Conservation (phyloP, 345 rosid genomes). For the Trapa incisa region DNA sequence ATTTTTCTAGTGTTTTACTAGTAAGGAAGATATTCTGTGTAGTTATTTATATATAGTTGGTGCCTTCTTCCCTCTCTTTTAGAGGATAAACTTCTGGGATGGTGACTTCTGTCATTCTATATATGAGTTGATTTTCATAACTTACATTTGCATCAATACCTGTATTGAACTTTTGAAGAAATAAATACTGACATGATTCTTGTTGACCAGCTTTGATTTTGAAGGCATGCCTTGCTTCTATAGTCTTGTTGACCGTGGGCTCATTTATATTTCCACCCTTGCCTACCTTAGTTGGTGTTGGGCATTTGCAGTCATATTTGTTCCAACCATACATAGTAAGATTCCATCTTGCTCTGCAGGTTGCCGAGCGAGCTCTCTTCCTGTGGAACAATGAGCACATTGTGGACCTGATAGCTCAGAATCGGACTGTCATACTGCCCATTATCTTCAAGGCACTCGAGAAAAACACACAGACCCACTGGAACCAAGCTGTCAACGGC, state of each 20-base stretch:
- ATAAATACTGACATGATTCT: not conserved
- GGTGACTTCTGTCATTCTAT: not conserved
- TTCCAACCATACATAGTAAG: not conserved
- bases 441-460: conserved; percentile 66
- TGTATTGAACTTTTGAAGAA: not conserved
- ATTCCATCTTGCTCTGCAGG: conserved; percentile 24
- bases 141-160: not conserved
- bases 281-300: not conserved
- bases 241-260: not conserved
- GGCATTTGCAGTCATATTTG: not conserved
- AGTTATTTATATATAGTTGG: not conserved
- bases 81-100: not conserved
- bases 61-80: not conserved
- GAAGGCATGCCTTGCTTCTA: not conserved
- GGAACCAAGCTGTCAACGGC: conserved; percentile 89
- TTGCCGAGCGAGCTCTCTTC: conserved; percentile 80
- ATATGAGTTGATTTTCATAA: not conserved
- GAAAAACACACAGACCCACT: conserved; percentile 59
- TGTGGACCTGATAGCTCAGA: conserved; percentile 64
- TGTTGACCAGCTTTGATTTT: not conserved
- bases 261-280: not conserved
- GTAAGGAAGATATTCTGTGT: not conserved
- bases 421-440: conserved; percentile 50
- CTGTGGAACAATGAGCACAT: conserved; percentile 90
- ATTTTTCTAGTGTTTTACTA: not conserved